Conservation (phyloP, 1,139 yeast genomes). For the Petasospora rhodanensis region DNA sequence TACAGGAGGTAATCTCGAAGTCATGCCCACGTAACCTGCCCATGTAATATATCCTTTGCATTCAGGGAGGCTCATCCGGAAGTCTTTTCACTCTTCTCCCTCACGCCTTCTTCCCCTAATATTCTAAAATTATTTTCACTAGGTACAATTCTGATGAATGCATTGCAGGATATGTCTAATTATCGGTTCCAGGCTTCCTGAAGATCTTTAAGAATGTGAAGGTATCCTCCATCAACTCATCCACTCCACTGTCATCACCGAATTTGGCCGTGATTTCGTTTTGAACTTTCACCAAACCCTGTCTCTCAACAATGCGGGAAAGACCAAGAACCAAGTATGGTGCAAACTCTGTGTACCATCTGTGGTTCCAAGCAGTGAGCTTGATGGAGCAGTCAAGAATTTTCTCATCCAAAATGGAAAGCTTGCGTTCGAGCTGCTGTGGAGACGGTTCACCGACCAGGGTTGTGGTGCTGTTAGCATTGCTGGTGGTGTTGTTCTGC, state of each 20-base stretch:
- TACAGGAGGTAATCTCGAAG: no score
- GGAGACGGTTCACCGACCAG: slow-evolving; percentile 24
- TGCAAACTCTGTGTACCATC: slow-evolving; percentile 94
- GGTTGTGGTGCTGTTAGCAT: slow-evolving; percentile 3
- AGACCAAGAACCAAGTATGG: slow-evolving; percentile 56
- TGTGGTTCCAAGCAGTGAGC: slow-evolving; percentile 88
- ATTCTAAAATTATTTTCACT: no score
- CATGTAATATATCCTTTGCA: no score
- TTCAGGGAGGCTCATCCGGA: no score
- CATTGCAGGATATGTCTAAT: no score
- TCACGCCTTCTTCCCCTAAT: no score
- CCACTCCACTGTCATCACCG: slow-evolving; percentile 47
- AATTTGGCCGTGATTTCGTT: slow-evolving; percentile 74
- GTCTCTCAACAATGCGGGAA: slow-evolving; percentile 61
- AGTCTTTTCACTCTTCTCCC: no score
- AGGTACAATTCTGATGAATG: no score
- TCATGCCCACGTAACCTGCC: no score
- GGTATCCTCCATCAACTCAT: slow-evolving; percentile 52
- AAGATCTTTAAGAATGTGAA: slow-evolving; percentile 48
- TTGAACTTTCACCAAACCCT: slow-evolving; percentile 73
- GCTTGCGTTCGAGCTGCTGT: slow-evolving; percentile 35
- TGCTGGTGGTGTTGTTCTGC: no score
- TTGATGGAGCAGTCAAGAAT: slow-evolving; percentile 71
- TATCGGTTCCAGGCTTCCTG: slow-evolving; percentile 20
- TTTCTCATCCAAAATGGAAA: slow-evolving; percentile 50